Conservation (phyloP, 1,284 basidiomycete species). For the Pseudozyma sp. region DNA sequence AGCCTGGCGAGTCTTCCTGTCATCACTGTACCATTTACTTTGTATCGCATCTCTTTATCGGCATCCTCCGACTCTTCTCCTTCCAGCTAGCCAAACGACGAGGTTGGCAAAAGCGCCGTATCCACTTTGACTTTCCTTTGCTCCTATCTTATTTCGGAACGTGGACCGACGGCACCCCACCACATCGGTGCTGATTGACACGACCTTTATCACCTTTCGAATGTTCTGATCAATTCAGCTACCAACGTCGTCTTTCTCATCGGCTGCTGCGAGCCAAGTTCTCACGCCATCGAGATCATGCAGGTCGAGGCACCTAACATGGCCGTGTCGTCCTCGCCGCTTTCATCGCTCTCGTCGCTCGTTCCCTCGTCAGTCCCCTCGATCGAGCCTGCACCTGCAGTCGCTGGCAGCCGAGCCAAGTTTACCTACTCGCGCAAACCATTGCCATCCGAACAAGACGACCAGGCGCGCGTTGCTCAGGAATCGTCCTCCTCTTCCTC, state of each 20-base stretch:
- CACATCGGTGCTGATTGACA: too few species aligned
- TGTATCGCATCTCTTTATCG: too few species aligned
- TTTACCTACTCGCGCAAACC: constrained; percentile 44
- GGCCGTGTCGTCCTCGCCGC: constrained; percentile 11
- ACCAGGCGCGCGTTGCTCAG: background rate
- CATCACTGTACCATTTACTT: too few species aligned
- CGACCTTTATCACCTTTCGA: background rate
- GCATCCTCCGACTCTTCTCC: too few species aligned
- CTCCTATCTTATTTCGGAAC: too few species aligned
- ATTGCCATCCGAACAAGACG: constrained; percentile 4
- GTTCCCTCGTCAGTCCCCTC: constrained; percentile 43
- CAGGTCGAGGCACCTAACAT: constrained; percentile 23
- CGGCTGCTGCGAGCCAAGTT: background rate
- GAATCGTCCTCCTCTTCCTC: constrained; percentile 27
- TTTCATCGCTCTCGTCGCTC: constrained; percentile 34
- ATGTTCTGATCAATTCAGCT: constrained; percentile 3
- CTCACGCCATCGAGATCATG: constrained; percentile 12
- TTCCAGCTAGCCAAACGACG: too few species aligned
- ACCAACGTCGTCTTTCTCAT: background rate
- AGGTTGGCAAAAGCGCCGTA: too few species aligned
- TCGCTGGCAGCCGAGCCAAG: constrained; percentile 24
- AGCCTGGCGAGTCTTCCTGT: too few species aligned
- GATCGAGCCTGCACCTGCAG: constrained; percentile 14
- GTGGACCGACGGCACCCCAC: too few species aligned
- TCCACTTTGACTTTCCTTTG: too few species aligned